Base-by-base conservation (phyloP, 1,284 basidiomycete genomes). In the Cystobasidium sp. region DNA sequence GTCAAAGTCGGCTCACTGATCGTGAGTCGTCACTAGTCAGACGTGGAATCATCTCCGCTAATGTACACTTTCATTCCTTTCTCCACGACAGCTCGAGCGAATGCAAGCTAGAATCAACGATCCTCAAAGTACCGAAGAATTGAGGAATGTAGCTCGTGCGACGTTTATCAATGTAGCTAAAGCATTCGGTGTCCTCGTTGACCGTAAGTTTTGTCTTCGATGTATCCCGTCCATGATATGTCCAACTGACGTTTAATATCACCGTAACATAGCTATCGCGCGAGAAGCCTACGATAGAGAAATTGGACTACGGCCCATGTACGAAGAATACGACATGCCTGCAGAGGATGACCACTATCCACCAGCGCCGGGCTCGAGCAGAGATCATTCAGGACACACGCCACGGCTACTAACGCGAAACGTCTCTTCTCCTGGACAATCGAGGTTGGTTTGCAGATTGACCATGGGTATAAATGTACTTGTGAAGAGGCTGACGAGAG, bases 131-230 rank as follows among this genome's bases (percentile, higher is more conserved):
- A n/a, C 20, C 20, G 39, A 24, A 20, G 31, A 37, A 9, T 24
- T 53, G 7, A 24, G n/a, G 14, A 37, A 49, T 8, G 7, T 49
- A n/a, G 64, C 64, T 18, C 37, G 12, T 9, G 43, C 20, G 7
- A 68, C 20, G 6, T 37, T 56, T 5, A 43, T 22, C 8, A 59
- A 55, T 41, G 12, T 59, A 9, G 22, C 22, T 46, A n/a, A 24
- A 12, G 66, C 66, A 14, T 58, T 43, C 18, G 41, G 10, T 14
- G 24, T 37, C 39, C 66, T 68, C 3, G 22, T 41, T 5, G 44
- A 68, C 37, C 53, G 66, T 68, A 22, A 46, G 66, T 67, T 8
- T 6, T 31, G 31, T n/a, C 47, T 66, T 16, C 10, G n/a, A 12
- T 22, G 14, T 31, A 46, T 12, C 41, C 7, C 14, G 20, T 1